Evolutionary conservation across 306 rosid species (phyloP).

Genomic region (Medicago ruthenica): DNA sequence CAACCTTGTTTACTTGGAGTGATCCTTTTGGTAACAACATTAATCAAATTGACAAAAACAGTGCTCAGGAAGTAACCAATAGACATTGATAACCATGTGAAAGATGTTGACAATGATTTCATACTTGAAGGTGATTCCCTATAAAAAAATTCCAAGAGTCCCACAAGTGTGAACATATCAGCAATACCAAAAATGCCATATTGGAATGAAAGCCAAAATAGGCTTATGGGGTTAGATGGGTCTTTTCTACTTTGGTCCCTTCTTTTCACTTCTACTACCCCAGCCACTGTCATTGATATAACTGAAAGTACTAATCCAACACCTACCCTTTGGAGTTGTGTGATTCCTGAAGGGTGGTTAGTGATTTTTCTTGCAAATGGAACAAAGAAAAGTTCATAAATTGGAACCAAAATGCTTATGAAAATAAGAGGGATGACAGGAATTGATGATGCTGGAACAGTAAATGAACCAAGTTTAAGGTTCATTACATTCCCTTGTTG

Average conservation of each 20-base stretch:
- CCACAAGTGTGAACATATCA: slow-evolving; percentile 88
- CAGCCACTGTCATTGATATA: slow-evolving; percentile 79
- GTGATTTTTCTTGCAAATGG: slow-evolving; percentile 81
- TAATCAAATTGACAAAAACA: slow-evolving; percentile 63
- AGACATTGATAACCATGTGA: slow-evolving; percentile 70
- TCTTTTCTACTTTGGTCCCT: slow-evolving; percentile 52
- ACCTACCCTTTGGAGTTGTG: slow-evolving; percentile 87
- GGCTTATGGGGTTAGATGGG: slow-evolving; percentile 55
- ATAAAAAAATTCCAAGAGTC: slow-evolving; percentile 79
- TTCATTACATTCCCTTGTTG: slow-evolving; percentile 74
- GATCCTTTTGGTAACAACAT: slow-evolving; percentile 57
- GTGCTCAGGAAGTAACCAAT: slow-evolving; percentile 79
- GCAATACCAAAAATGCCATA: slow-evolving; percentile 82
- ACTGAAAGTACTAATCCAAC: slow-evolving; percentile 72
- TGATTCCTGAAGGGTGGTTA: slow-evolving; percentile 73
- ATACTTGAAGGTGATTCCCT: slow-evolving; percentile 74
- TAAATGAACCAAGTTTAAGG: slow-evolving; percentile 57
- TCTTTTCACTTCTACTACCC: slow-evolving; percentile 70
- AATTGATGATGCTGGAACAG: slow-evolving; percentile 76
- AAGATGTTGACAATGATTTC: slow-evolving; percentile 82
- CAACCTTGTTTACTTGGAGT: slow-evolving; percentile 70
- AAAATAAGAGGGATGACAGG: slow-evolving; percentile 77
- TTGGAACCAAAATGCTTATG: slow-evolving; percentile 65
- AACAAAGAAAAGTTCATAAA: slow-evolving; percentile 73
- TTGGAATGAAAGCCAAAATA: slow-evolving; percentile 84